Conservation (phyloP, 192 early-diverging fungal species). For the Coemansia sp. region DNA sequence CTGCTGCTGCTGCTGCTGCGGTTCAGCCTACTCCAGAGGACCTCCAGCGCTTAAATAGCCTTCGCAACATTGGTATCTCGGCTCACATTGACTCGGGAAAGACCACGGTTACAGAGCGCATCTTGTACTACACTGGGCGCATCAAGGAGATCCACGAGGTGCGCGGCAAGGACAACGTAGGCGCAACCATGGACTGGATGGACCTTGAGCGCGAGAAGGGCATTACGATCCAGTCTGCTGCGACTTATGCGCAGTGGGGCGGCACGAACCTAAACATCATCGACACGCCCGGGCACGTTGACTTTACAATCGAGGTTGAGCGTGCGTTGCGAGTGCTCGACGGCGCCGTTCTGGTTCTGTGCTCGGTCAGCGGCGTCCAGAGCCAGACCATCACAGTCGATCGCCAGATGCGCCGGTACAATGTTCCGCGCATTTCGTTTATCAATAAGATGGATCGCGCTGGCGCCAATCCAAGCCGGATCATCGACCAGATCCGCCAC, state of each 20-base stretch:
- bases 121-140: constrained; percentile 80
- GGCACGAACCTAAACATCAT: constrained; percentile 82
- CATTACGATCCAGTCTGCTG: constrained; percentile 87
- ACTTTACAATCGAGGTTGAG: constrained; percentile 89
- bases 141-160: constrained; percentile 91
- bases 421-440: constrained; percentile 81
- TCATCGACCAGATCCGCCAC: constrained; percentile 75
- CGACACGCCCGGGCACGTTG: constrained; percentile 87
- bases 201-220: constrained; percentile 95
- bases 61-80: constrained; percentile 87
- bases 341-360: constrained; percentile 81
- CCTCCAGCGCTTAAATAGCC: constrained; percentile 56
- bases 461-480: constrained; percentile 77
- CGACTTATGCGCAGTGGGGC: constrained; percentile 79
- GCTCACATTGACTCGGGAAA: constrained; percentile 90
- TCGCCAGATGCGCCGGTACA: constrained; percentile 87
- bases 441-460: constrained; percentile 92
- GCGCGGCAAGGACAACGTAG: constrained; percentile 83
- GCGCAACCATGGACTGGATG: constrained; percentile 99
- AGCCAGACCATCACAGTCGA: constrained; percentile 88
- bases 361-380: constrained; percentile 83
- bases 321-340: constrained; percentile 83
- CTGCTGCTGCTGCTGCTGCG: not conserved
- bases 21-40: constrained; percentile 26
- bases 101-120: constrained; percentile 82